Evolutionary conservation across 208 protist species (phyloP).

Genomic region (Leishmania major): DNA sequence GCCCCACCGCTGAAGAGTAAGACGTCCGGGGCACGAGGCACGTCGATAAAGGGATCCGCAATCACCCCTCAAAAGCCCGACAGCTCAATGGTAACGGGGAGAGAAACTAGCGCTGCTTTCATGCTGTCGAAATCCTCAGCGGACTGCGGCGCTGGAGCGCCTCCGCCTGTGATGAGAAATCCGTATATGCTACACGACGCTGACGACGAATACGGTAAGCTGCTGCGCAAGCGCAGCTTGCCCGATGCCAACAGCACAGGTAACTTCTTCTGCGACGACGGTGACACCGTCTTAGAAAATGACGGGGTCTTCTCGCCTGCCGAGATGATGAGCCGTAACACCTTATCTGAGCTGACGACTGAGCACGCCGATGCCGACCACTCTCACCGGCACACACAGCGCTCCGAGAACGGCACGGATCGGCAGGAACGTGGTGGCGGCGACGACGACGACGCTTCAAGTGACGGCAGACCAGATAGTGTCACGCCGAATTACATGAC

Average conservation of each 20-base stretch:
- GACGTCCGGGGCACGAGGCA: not conserved
- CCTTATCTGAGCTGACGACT: conserved; percentile 9
- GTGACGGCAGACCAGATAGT: not conserved
- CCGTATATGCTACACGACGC: conserved; percentile 11
- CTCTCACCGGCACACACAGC: not conserved
- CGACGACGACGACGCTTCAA: not conserved
- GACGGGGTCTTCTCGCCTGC: conserved; percentile 15
- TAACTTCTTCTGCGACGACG: not conserved
- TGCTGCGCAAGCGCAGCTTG: not conserved
- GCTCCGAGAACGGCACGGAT: not conserved
- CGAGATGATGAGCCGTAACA: conserved; percentile 13
- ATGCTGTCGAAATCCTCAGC: not conserved
- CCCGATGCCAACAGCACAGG: not conserved
- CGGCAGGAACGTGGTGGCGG: not conserved
- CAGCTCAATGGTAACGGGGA: not conserved
- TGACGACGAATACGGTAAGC: not conserved
- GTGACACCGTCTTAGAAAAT: not conserved
- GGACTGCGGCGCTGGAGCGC: not conserved
- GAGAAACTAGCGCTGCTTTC: not conserved
- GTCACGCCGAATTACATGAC: conserved; percentile 48
- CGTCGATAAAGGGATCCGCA: no score
- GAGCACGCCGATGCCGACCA: not conserved
- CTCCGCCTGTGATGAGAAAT: not conserved
- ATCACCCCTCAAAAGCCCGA: no score
- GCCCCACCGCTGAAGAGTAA: not conserved